These are phyloP conservation scores for Pyrus communis DNA, from an alignment of 306 rosid species.

Conservation along the genomic window DNA sequence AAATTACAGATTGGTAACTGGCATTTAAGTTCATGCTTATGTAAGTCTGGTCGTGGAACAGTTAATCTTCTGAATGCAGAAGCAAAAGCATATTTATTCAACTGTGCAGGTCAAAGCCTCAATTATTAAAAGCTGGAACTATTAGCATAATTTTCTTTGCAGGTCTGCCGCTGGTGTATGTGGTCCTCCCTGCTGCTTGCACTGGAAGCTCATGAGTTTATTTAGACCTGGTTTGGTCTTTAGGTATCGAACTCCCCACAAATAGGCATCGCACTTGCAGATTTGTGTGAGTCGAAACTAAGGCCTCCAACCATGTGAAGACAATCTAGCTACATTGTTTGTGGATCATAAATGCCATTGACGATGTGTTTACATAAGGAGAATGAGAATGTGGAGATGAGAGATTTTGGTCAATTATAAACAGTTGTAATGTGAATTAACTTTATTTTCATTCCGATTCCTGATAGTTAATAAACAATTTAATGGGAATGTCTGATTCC, in stretches of 20 bases:
- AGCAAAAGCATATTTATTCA: not conserved
- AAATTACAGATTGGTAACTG: slow-evolving; percentile 6
- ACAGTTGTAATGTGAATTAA: no score
- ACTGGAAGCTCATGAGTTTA: not conserved
- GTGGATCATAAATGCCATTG: no score
- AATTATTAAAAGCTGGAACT: not conserved
- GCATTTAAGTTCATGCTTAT: slow-evolving; percentile 3
- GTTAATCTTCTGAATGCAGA: not conserved
- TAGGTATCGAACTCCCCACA: not conserved
- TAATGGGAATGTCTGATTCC: no score
- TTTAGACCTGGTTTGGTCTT: not conserved
- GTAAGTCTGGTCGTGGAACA: not conserved
- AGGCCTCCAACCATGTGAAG: no score
- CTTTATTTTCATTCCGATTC: no score
- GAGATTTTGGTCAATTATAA: no score
- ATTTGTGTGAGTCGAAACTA: no score
- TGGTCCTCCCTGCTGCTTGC: not conserved
- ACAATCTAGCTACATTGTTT: no score
- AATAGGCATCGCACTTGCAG: not conserved
- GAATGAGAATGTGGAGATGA: no score
- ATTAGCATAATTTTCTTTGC: not conserved
- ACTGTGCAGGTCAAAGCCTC: not conserved
- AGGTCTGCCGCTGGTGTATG: not conserved
- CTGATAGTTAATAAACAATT: no score
- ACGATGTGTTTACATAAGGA: no score